These are phyloP conservation scores for Lepiota venenata DNA, from an alignment of 768 basidiomycete species.

Conservation along the genomic window DNA sequence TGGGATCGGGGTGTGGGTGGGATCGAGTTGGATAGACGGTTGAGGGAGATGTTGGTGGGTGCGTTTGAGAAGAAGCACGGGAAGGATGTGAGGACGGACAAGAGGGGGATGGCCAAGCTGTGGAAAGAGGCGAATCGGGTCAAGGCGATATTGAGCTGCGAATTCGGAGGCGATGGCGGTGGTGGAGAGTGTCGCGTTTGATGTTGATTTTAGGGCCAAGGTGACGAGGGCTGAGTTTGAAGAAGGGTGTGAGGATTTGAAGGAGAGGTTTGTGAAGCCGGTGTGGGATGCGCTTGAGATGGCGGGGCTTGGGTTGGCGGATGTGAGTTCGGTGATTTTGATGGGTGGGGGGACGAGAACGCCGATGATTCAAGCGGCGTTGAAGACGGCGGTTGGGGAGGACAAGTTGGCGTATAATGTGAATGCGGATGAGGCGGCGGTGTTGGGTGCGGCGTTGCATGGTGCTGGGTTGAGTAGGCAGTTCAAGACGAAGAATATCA, in stretches of 20 bases:
- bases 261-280: slow-evolving; percentile 60
- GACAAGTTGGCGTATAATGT: slow-evolving; percentile 91
- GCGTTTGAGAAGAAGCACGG: slow-evolving; percentile 71
- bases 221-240: slow-evolving; percentile 82
- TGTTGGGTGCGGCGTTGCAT: slow-evolving; percentile 89
- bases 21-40: slow-evolving; percentile 76
- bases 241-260: slow-evolving; percentile 62
- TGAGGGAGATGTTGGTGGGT: slow-evolving; percentile 77
- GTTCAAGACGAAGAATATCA: slow-evolving; percentile 95
- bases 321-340: slow-evolving; percentile 88
- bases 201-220: slow-evolving; percentile 85
- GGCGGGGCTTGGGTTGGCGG: slow-evolving; percentile 63
- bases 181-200: slow-evolving; percentile 88
- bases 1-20: slow-evolving; percentile 78
- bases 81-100: slow-evolving; percentile 66
- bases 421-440: slow-evolving; percentile 95
- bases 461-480: slow-evolving; percentile 86
- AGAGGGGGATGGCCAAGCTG: slow-evolving; percentile 86
- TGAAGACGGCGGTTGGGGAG: slow-evolving; percentile 78
- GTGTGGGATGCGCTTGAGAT: slow-evolving; percentile 68
- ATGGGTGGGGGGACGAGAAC: slow-evolving; percentile 88
- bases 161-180: slow-evolving; percentile 78
- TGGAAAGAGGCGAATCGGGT: slow-evolving; percentile 92
- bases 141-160: slow-evolving; percentile 90
- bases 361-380: slow-evolving; percentile 86